Conservation (phyloP, 495 filamentous ascomycete species). For the Penicillium goetzii region DNA sequence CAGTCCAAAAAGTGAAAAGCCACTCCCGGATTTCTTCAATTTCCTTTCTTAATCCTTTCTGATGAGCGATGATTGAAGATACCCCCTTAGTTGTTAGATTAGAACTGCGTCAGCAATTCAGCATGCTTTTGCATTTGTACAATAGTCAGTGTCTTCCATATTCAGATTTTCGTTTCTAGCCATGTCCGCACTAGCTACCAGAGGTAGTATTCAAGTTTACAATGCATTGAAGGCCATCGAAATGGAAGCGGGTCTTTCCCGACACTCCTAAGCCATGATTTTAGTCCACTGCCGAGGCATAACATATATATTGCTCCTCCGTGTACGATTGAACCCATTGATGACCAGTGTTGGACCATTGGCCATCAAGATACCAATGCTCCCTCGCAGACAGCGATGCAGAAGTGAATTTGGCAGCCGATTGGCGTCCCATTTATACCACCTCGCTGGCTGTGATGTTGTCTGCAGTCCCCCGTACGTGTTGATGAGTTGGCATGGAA, state of each 20-base stretch:
- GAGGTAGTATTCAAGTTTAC: background rate
- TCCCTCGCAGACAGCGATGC: background rate
- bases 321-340: background rate
- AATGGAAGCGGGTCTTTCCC: too few relatives aligned
- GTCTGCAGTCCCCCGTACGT: too few relatives aligned
- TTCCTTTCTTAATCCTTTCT: constrained; percentile 12
- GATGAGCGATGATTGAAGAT: constrained; percentile 20
- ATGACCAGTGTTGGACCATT: background rate
- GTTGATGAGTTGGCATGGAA: background rate
- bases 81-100: constrained; percentile 22
- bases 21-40: background rate
- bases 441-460: background rate
- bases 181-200: background rate
- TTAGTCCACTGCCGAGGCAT: background rate
- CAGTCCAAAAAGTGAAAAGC: background rate
- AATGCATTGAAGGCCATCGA: background rate
- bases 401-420: background rate
- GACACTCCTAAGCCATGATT: background rate
- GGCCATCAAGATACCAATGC: background rate
- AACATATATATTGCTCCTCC: background rate
- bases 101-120: constrained; percentile 6
- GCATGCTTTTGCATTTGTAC: background rate
- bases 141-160: background rate
- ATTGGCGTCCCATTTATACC: background rate
- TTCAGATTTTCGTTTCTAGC: background rate